Evolutionary conservation across 1,284 basidiomycete species (phyloP), one percentile per base, ranked within the genome.

Genomic region (Irpex sp.): DNA sequence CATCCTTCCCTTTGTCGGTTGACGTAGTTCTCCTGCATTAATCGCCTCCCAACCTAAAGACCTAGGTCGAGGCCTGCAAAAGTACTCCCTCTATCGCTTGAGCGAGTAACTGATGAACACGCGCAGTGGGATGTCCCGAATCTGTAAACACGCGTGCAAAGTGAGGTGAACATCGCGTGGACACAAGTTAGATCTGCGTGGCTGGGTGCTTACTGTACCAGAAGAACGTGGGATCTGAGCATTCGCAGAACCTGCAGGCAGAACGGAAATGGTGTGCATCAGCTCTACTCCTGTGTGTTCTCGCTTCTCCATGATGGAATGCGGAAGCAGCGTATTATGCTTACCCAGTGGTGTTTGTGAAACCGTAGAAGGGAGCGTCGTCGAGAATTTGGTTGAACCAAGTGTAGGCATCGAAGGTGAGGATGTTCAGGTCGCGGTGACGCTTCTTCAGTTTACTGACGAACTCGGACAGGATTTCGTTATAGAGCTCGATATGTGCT

Each of bases 261-360:
- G 48, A 33, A 21, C 60, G 54, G 28, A 42, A n/a, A 42, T 23
- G 33, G 55, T 21, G 28, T 45, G 57, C 28, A 42, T 45, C 33
- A 42, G 21, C 28, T 18, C 21, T 53, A 12, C 19, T 21, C 12
- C 51, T 14, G 12, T 14, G 51, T 23, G 5, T 7, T 23, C 28
- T 14, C 28, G 51, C 19, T 45, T 45, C 14, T 14, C 39, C 39
- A n/a, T 1, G 4, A 45, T 45, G 39, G 16, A 45, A n/a, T n/a
- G n/a, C n/a, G n/a, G n/a, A n/a, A n/a, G n/a, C n/a, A n/a, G n/a
- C n/a, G n/a, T n/a, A n/a, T n/a, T n/a, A 7, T 3, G 47, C 73
- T 58, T 64, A 81, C 79, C 81, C 79, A n/a, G 81, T 82, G 2
- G 74, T 74, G 63, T 84, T 79, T 42, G 68, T 78, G 67, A 85